Evolutionary conservation across 1,139 yeast genomes (phyloP), one percentile per base, ranked within the genome.

Genomic region (Yamadazyma pseudoaaseri): DNA sequence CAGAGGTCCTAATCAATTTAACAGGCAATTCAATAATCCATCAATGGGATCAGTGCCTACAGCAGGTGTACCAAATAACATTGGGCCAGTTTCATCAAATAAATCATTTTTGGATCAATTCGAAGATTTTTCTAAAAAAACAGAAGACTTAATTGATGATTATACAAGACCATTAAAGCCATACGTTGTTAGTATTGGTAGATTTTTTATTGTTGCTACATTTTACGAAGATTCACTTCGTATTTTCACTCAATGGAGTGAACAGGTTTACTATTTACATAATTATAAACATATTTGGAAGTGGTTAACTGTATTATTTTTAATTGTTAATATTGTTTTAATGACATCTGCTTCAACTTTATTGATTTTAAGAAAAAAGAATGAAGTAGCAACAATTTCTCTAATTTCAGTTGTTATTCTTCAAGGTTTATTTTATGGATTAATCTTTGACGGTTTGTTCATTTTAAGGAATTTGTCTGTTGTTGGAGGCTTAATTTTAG

Each of bases 181-280:
- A 0, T 81, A 79, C 47, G 81, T 82, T 21, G 97, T 97, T 10
- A 80, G 83, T 16, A 75, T 92, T 46, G 97, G 97, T 18, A 74
- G 98, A 39, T 81, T 86, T 42, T 76, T 90, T 49, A 89, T 92
- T 46, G 96, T 92, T 40, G 96, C 96, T 34, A 92, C 98, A 1
- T 92, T 90, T 56, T 78, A 81, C 49, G 98, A 92, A 60, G 98
- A 92, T 55, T 79, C 96, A 2, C 58, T 84, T 39, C 75, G 98
- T 58, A 86, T 92, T 51, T 54, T 81, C 39, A 70, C 89, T 11
- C 97, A 90, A 62, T 92, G 97, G 97, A 61, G 73, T 21, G 96
- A 89, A 52, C 98, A 92, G 60, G 87, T 87, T 20, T 82, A 79
- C 56, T 92, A 86, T 58, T 71, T 92, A 49, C 77, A 86, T 67